Conservation (phyloP, 2,329 filamentous ascomycete species). For the Microdochium paspali region DNA sequence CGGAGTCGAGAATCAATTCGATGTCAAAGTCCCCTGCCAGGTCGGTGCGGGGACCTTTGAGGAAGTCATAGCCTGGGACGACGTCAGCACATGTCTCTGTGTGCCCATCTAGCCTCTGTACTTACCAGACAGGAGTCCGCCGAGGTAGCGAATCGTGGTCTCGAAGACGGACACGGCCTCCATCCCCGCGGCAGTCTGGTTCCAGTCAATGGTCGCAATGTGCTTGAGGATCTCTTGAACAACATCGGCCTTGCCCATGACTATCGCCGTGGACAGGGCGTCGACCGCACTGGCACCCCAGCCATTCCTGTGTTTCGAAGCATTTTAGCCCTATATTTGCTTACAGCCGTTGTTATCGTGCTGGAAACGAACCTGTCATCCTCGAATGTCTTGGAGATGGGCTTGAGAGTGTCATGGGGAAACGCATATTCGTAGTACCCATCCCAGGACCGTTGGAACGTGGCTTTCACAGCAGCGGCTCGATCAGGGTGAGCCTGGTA, state of each 20-base stretch:
- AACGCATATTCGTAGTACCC: constrained; percentile 69
- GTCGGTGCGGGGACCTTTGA: constrained; percentile 54
- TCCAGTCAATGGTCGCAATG: constrained; percentile 64
- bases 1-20: constrained; percentile 54
- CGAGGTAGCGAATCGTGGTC: constrained; percentile 83
- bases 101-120: not conserved
- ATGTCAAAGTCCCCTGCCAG: constrained; percentile 37
- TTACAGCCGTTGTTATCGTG: not conserved
- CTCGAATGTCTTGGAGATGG: constrained; percentile 52
- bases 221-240: constrained; percentile 63
- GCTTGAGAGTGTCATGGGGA: constrained; percentile 65
- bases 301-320: constrained; percentile 48
- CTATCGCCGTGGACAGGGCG: constrained; percentile 66
- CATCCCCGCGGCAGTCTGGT: constrained; percentile 37
- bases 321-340: not conserved
- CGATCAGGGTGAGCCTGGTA: constrained; percentile 27
- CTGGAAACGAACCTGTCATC: constrained; percentile 56
- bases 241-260: constrained; percentile 62
- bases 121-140: constrained; percentile 64
- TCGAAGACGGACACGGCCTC: constrained; percentile 67
- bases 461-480: constrained; percentile 54
- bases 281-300: constrained; percentile 83
- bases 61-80: constrained; percentile 56
- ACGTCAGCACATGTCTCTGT: constrained; percentile 2
- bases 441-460: constrained; percentile 62